phyloP scores from a whole-genome alignment of 129 eudicot genomes.

The Flaveria bidentis region DNA sequence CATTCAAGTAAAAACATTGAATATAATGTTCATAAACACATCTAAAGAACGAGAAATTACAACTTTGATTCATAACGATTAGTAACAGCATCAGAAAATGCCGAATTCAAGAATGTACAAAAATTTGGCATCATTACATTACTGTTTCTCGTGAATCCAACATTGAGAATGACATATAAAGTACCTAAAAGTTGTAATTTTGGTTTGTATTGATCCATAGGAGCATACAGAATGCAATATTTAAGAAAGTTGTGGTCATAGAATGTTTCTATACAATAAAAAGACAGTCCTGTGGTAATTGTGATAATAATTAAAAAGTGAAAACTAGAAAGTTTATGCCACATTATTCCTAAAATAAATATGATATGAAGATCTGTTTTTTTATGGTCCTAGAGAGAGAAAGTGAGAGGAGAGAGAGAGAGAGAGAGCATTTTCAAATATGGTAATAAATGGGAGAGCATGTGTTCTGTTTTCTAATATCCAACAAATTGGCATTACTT shows the following conservation, averaged over 20 bases:
- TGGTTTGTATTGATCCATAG: background rate
- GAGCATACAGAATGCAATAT: background rate
- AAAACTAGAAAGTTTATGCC: background rate
- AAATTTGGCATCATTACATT: background rate
- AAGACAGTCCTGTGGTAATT: background rate
- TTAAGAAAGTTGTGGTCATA: conserved; percentile 7
- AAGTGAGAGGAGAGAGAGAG: background rate
- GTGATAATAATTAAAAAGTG: background rate
- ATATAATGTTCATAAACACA: background rate
- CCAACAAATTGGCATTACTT: background rate
- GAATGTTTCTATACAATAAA: background rate
- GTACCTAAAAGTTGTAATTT: conserved; percentile 8
- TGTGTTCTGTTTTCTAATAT: conserved; percentile 3
- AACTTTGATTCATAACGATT: background rate
- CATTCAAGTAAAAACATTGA: background rate
- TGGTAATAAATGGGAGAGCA: conserved; percentile 1
- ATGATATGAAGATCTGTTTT: background rate
- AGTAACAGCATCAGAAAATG: background rate
- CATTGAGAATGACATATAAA: conserved; percentile 6
- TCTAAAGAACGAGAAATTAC: background rate
- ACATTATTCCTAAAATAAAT: conserved; percentile 14
- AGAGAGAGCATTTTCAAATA: conserved; percentile 5
- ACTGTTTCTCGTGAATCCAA: background rate
- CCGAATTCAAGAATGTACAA: background rate
- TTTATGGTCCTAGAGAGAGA: conserved; percentile 13